phyloP scores from a whole-genome alignment of 2,329 filamentous ascomycete genomes.

The Alternaria solani region DNA sequence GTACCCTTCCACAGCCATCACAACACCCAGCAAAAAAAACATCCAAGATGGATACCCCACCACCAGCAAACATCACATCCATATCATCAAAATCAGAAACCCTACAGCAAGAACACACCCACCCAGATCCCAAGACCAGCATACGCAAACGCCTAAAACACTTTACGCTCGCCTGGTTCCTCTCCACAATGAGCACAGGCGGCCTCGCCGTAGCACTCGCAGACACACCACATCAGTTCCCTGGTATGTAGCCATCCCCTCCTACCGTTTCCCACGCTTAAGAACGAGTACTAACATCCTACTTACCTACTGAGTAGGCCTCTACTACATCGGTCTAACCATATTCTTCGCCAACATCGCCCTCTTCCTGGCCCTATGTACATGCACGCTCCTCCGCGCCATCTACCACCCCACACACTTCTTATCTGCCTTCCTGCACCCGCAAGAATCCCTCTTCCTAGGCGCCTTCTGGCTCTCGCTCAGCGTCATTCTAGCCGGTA shows the following conservation, averaged over 20 bases:
- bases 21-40: neutral
- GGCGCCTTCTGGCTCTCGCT: neutral
- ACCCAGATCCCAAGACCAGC: neutral
- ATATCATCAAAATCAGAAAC: neutral
- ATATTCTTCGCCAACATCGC: neutral
- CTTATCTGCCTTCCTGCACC: no score
- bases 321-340: neutral
- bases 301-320: neutral
- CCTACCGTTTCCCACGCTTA: no score
- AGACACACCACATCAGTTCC: conserved; percentile 53
- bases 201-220: conserved; percentile 55
- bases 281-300: neutral
- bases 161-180: conserved; percentile 58
- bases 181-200: conserved; percentile 57
- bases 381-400: neutral
- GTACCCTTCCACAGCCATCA: neutral
- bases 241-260: neutral
- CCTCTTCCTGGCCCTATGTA: neutral
- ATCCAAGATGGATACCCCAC: neutral
- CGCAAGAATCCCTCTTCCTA: neutral
- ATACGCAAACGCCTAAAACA: conserved; percentile 38
- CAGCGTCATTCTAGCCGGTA: neutral
- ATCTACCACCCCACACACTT: neutral
- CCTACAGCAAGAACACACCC: neutral
- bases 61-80: neutral